A percentile compares a stretch with the other conserved stretches of the same genome.
These are phyloP conservation scores for Botryosphaeria dothidea DNA, from an alignment of 2,329 filamentous ascomycete genomes.

Conservation along the genomic window DNA sequence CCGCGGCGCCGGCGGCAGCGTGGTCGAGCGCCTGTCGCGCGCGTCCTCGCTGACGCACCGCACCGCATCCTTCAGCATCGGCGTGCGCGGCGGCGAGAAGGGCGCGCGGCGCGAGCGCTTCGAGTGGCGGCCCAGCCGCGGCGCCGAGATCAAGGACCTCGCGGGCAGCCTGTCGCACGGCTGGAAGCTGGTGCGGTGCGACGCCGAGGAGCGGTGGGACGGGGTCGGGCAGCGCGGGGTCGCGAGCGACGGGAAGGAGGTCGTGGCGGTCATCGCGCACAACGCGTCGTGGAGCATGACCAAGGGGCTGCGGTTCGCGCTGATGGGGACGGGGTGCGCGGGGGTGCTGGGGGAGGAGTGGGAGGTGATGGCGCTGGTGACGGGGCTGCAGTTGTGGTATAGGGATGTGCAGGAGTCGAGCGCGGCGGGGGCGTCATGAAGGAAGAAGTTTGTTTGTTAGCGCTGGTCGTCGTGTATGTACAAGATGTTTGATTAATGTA, in stretches of 20 bases:
- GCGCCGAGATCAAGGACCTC: background rate
- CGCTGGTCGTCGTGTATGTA: too few species aligned
- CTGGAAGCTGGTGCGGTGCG: slow-evolving; percentile 3
- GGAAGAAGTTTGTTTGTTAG: too few species aligned
- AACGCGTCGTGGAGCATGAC: background rate
- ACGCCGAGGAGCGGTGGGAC: background rate
- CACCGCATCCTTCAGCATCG: background rate
- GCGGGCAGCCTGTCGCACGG: background rate
- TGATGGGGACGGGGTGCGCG: background rate
- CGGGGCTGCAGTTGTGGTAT: background rate
- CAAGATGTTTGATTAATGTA: too few species aligned
- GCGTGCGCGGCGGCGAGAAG: background rate
- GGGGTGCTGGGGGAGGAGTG: background rate
- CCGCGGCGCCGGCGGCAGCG: background rate
- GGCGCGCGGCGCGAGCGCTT: background rate
- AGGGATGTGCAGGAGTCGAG: background rate
- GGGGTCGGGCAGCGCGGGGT: background rate
- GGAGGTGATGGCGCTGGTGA: background rate
- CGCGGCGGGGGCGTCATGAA: background rate
- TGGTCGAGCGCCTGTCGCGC: too few species aligned
- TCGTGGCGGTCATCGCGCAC: background rate
- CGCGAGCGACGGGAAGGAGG: background rate
- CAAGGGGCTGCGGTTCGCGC: background rate
- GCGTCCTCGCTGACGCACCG: too few species aligned
- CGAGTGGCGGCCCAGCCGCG: background rate